Evolutionary conservation across 2,329 filamentous ascomycete genomes (phyloP).

Genomic region (Zymoseptoria tritici): DNA sequence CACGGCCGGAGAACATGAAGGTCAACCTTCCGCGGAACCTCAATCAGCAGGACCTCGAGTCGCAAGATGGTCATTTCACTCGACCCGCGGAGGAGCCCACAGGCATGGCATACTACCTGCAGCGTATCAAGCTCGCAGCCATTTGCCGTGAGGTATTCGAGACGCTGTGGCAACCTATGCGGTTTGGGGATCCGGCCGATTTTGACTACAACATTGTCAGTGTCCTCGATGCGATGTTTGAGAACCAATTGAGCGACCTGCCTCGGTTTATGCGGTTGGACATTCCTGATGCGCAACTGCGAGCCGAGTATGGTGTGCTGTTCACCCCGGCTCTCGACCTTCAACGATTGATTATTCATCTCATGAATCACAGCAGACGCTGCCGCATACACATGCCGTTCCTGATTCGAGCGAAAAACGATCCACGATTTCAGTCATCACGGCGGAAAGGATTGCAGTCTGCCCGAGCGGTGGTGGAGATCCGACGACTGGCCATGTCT

Average conservation of each 20-base stretch:
- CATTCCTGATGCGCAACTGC: constrained; percentile 6
- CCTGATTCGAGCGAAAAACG: constrained; percentile 17
- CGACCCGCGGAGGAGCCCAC: constrained; percentile 34
- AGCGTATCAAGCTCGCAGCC: constrained; percentile 36
- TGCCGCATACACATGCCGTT: constrained; percentile 25
- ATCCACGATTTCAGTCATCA: constrained; percentile 15
- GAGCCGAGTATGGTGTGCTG: constrained; percentile 5
- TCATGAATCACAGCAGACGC: constrained; percentile 17
- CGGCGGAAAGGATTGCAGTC: constrained; percentile 17
- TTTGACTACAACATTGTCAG: constrained; percentile 14
- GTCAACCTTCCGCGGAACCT: constrained; percentile 38
- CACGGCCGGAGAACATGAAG: constrained; percentile 36
- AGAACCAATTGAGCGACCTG: constrained; percentile 11
- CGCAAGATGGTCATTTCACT: constrained; percentile 16
- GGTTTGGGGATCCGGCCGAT: constrained; percentile 9
- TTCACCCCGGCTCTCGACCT: constrained; percentile 3
- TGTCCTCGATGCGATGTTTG: constrained; percentile 17
- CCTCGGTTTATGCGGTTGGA: constrained; percentile 12
- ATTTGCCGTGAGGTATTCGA: constrained; percentile 38
- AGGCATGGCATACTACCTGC: constrained; percentile 39
- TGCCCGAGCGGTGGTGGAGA: constrained; percentile 14
- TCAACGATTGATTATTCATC: constrained; percentile 14
- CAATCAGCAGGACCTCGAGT: constrained; percentile 33
- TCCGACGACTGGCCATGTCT: constrained; percentile 6
- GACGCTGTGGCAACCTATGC: constrained; percentile 18